phyloP scores from a whole-genome alignment of 768 basidiomycete species.

The Filobasidium floriforme region DNA sequence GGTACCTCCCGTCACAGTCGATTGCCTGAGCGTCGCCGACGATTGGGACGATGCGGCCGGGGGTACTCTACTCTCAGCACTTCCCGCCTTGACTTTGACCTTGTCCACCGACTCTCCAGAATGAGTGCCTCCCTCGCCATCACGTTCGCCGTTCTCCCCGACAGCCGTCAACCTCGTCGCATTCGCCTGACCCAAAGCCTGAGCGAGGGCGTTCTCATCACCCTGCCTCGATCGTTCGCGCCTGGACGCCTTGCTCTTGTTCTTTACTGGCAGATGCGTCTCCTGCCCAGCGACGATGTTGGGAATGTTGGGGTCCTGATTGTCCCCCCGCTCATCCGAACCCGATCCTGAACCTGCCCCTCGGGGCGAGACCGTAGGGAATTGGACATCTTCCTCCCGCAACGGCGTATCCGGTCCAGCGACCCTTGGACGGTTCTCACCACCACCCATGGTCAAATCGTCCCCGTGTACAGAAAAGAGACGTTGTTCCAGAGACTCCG shows the following conservation, averaged over 20 bases:
- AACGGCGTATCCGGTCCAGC: background rate
- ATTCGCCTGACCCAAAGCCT: background rate
- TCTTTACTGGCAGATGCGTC: background rate
- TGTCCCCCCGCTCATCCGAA: background rate
- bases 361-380: background rate
- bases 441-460: background rate
- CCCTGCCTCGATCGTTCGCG: background rate
- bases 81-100: background rate
- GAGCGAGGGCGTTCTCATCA: background rate
- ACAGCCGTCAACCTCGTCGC: background rate
- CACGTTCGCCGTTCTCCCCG: background rate
- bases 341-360: background rate
- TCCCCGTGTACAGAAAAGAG: no score
- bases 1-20: background rate
- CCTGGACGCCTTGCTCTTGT: background rate
- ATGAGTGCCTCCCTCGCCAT: no score
- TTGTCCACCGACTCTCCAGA: background rate
- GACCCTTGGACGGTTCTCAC: background rate
- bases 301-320: conserved; percentile 2
- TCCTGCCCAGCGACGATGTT: background rate
- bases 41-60: background rate
- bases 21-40: background rate
- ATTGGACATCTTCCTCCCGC: background rate
- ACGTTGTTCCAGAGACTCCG: no score
- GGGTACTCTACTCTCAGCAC: background rate